phyloP scores from a whole-genome alignment of 352 stramenopile genomes.

The Blastocystis sp. region DNA sequence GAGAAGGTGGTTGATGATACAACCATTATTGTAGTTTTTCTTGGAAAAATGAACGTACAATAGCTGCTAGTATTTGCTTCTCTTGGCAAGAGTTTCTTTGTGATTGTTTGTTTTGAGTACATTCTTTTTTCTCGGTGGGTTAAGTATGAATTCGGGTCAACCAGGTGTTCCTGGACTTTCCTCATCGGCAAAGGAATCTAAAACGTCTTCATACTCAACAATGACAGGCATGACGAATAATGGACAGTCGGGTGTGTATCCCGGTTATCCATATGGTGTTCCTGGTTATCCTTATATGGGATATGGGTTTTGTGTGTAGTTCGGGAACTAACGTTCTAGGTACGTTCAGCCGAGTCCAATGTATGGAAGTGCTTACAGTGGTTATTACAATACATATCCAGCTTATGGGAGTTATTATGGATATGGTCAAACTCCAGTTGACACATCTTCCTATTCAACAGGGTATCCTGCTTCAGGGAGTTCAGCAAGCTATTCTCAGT shows the following conservation, averaged over 20 bases:
- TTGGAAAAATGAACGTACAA: constrained; percentile 66
- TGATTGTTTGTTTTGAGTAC: constrained; percentile 6
- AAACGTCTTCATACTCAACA: not conserved
- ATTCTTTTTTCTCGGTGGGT: not conserved
- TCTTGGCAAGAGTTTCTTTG: not conserved
- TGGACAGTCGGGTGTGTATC: not conserved
- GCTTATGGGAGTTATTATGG: constrained; percentile 14
- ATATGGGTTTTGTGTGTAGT: not conserved
- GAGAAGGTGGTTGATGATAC: constrained; percentile 98
- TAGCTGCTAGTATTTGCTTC: not conserved
- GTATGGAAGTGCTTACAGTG: constrained; percentile 1
- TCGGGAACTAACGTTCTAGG: constrained; percentile 10
- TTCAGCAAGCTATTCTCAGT: not conserved
- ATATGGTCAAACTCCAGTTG: constrained; percentile 15
- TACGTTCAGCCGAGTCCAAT: not conserved
- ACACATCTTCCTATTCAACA: not conserved
- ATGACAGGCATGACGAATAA: not conserved
- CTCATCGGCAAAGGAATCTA: not conserved
- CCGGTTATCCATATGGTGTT: not conserved
- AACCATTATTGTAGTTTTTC: constrained; percentile 90
- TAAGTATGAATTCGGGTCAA: constrained; percentile 7
- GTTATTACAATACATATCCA: constrained; percentile 10
- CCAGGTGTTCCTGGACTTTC: constrained; percentile 1
- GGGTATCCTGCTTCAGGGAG: not conserved
- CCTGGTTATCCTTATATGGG: not conserved